These are phyloP conservation scores for Leishmania tropica DNA, from an alignment of 208 protist genomes.

Conservation along the genomic window DNA sequence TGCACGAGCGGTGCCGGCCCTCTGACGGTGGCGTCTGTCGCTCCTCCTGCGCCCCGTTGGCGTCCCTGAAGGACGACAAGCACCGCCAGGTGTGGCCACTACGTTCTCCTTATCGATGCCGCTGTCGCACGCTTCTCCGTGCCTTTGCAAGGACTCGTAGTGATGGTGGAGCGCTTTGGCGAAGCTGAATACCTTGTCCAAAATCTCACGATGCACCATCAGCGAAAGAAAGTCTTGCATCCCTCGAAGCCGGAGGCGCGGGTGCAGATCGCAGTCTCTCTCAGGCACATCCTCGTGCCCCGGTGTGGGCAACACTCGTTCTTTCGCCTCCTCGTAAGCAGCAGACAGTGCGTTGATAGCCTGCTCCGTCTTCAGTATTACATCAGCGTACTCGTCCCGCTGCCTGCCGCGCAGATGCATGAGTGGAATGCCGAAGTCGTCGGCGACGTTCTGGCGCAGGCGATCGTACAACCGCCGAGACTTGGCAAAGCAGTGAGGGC, in stretches of 20 bases:
- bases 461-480: constrained; percentile 37
- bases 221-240: constrained; percentile 45
- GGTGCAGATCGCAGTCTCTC: constrained; percentile 28
- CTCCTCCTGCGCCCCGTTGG: neutral
- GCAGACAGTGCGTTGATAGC: neutral
- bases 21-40: neutral
- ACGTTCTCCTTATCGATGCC: neutral
- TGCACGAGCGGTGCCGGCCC: neutral
- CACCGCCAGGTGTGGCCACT: neutral
- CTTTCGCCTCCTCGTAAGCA: constrained; percentile 8
- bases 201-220: constrained; percentile 34
- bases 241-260: constrained; percentile 21
- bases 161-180: constrained; percentile 49
- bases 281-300: neutral
- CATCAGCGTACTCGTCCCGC: constrained; percentile 11
- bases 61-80: neutral
- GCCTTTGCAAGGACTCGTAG: constrained; percentile 14
- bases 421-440: constrained; percentile 56
- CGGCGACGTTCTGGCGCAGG: constrained; percentile 31
- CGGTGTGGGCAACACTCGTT: neutral
- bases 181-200: constrained; percentile 53
- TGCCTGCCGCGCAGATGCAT: constrained; percentile 23
- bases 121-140: neutral
- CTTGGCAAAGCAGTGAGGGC: constrained; percentile 52
- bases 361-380: neutral